Conservation (phyloP, 1,284 basidiomycete species). For the Apiotrichum gamsii region DNA sequence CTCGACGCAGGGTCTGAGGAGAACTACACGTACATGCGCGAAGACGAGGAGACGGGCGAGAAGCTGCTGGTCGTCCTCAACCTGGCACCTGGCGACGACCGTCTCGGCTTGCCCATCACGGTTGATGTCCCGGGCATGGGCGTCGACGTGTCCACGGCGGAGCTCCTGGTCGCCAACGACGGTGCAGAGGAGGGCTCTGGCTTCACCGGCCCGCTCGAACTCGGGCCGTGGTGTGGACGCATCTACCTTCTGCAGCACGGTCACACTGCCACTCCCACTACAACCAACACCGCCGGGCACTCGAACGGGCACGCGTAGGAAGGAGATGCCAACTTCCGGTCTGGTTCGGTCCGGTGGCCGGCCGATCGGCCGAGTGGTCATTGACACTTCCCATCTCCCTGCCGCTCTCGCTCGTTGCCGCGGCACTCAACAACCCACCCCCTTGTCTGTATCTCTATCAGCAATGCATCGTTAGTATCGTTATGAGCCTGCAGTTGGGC, state of each 20-base stretch:
- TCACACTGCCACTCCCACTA: too few relatives aligned
- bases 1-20: slow-evolving; percentile 35
- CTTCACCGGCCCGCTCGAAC: slow-evolving; percentile 12
- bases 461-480: too few relatives aligned
- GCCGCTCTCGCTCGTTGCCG: too few relatives aligned
- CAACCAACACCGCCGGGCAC: too few relatives aligned
- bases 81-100: slow-evolving; percentile 25
- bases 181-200: slow-evolving; percentile 11
- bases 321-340: too few relatives aligned
- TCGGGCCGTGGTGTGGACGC: slow-evolving; percentile 26
- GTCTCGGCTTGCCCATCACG: slow-evolving; percentile 13
- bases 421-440: too few relatives aligned
- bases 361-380: too few relatives aligned
- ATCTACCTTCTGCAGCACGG: slow-evolving; percentile 23
- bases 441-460: too few relatives aligned
- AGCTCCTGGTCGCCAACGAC: slow-evolving; percentile 28
- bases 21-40: slow-evolving; percentile 42
- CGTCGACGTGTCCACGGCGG: slow-evolving; percentile 19
- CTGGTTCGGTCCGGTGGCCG: too few relatives aligned
- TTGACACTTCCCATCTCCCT: too few relatives aligned
- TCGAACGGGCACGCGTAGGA: too few relatives aligned
- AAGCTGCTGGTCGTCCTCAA: slow-evolving; percentile 36
- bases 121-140: slow-evolving; percentile 7
- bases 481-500: too few relatives aligned
- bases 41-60: slow-evolving; percentile 22